Base-by-base conservation (phyloP, 2,329 filamentous ascomycete species). In the Epichloe coenophiala region DNA sequence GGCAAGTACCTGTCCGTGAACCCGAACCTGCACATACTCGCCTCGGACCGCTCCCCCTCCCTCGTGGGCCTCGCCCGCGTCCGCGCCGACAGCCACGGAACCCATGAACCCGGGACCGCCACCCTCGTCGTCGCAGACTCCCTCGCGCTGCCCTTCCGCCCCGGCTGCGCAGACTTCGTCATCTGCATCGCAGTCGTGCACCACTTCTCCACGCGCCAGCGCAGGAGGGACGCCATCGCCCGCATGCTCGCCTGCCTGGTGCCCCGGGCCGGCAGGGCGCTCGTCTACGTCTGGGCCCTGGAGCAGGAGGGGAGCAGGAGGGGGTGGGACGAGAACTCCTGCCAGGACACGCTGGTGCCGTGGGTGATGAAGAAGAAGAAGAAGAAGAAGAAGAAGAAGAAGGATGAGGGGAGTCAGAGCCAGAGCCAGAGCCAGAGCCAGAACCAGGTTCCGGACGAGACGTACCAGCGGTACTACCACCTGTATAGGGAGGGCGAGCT, bases 141-240 rank as follows among this genome's bases (percentile, higher is more conserved):
- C 47, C 75, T 97, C 8, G 74, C 75, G n/a, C 76, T 96, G 19
- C 93, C 93, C 4, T 91, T 95, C 65, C 85, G 80, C 41, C 52
- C 59, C 7, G 60, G 58, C 53, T 64, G 57, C 55, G 71, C 60
- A 63, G 91, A 97, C 67, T 97, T 97, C 65, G 89, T 81, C 51
- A 93, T 97, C 57, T 93, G 85, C 60, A 90, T 98, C 60, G 93
- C 93, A 45, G 93, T 97, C 11, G 74, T 97, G 35, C 93, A 97
- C 69, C 93, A 98, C 70, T 73, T 97, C 48, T 94, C 88, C 13
- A 95, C 90, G 5, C 72, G 74, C 12, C 75, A 74, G 47, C 76
- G 93, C 51, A 78, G 93, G 47, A 71, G 84, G 37, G 81, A 84
- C 55, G 89, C 86, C 31, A 78, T 97, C 17, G 69, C 71, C 45